Evolutionary conservation across 371 early-diverging fungal genomes (phyloP).

Genomic region (Syncephalastrum contaminatum): DNA sequence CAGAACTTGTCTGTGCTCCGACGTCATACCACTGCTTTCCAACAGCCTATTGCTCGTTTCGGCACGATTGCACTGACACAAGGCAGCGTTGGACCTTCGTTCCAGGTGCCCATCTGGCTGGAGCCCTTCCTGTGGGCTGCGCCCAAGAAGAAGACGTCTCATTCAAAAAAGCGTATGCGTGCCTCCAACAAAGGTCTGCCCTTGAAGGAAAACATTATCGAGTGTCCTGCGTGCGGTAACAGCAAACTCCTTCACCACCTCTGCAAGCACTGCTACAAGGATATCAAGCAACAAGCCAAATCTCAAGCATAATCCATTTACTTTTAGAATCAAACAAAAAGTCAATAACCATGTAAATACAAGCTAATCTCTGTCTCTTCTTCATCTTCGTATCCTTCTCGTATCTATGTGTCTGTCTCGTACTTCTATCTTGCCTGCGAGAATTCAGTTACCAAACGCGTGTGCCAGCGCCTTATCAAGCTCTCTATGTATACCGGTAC

Average conservation of each 20-base stretch:
- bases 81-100: slow-evolving; percentile 13
- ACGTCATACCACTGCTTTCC: no score
- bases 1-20: no score
- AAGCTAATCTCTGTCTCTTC: no score
- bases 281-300: slow-evolving; percentile 51
- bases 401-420: no score
- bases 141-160: slow-evolving; percentile 86
- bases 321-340: no score
- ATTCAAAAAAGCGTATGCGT: slow-evolving; percentile 85
- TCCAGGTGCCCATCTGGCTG: slow-evolving; percentile 47
- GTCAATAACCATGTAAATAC: no score
- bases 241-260: slow-evolving; percentile 75
- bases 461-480: no score
- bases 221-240: slow-evolving; percentile 75
- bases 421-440: no score
- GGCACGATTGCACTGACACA: slow-evolving; percentile 6
- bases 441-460: no score
- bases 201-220: slow-evolving; percentile 68
- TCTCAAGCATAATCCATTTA: no score
- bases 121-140: slow-evolving; percentile 72
- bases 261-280: slow-evolving; percentile 74
- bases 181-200: slow-evolving; percentile 78
- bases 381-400: no score
- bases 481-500: no score
- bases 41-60: slow-evolving; percentile 2